Percentiles rank a stretch among this genome's conserved stretches.
Evolutionary conservation across 148 eudicot species (phyloP).

Genomic region (Pharnaceum exiguum): DNA sequence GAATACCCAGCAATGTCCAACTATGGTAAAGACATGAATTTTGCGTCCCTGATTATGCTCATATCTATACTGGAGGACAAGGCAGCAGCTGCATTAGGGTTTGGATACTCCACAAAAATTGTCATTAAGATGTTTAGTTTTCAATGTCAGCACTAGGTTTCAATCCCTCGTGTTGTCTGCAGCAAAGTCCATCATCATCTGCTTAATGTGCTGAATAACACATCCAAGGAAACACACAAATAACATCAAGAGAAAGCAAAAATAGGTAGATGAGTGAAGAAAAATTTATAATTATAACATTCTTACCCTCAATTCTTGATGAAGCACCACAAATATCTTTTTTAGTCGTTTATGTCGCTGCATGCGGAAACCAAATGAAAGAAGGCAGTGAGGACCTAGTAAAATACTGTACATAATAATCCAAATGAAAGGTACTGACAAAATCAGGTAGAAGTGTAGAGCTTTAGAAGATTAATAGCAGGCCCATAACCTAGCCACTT

Average conservation of each 20-base stretch:
- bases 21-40: too few species aligned
- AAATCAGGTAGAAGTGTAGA: too few species aligned
- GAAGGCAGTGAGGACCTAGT: not conserved
- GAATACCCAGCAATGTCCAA: too few species aligned
- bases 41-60: too few species aligned
- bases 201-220: slow-evolving; percentile 60
- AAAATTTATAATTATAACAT: not conserved
- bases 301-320: slow-evolving; percentile 80
- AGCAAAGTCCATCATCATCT: slow-evolving; percentile 70
- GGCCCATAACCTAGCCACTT: too few species aligned
- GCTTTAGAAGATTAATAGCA: too few species aligned
- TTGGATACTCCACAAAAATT: too few species aligned
- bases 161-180: slow-evolving; percentile 39
- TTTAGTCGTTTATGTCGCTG: slow-evolving; percentile 84
- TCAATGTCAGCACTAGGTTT: slow-evolving; percentile 1
- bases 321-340: slow-evolving; percentile 87
- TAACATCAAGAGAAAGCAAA: not conserved
- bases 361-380: slow-evolving; percentile 18
- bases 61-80: too few species aligned
- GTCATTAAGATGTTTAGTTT: too few species aligned
- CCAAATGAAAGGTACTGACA: not conserved
- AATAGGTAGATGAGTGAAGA: not conserved
- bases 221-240: not conserved
- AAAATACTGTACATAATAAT: not conserved
- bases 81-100: too few species aligned